These are phyloP conservation scores for Scenedesmus sp. DNA, from an alignment of 163 green algal species.

Conservation along the genomic window DNA sequence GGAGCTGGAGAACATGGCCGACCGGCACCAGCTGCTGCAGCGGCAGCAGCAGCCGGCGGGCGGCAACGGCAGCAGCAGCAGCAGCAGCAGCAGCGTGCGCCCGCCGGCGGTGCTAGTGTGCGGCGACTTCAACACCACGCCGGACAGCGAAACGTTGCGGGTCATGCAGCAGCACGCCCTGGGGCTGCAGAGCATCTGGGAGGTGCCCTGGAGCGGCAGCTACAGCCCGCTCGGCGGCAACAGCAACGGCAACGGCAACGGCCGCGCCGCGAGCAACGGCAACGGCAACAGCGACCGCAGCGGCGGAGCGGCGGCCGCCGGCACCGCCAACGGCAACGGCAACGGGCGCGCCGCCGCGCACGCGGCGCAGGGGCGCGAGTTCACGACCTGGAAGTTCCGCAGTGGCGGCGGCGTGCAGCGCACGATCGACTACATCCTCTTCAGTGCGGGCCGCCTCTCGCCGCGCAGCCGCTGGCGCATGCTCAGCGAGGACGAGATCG, in stretches of 20 bases:
- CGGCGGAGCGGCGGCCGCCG: constrained; percentile 5
- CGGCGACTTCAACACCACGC: constrained; percentile 77
- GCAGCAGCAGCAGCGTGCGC: constrained; percentile 18
- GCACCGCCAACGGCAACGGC: constrained; percentile 9
- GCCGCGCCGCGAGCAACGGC: constrained; percentile 5
- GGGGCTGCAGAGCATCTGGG: constrained; percentile 47
- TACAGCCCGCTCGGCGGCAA: not conserved
- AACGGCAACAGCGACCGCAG: constrained; percentile 24
- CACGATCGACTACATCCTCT: constrained; percentile 83
- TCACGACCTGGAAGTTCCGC: constrained; percentile 83
- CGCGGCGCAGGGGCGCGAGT: constrained; percentile 43
- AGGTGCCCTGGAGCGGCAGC: constrained; percentile 25
- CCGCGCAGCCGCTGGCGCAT: constrained; percentile 61
- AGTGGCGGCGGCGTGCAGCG: constrained; percentile 58
- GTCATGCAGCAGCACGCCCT: constrained; percentile 51
- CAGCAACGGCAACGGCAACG: constrained; percentile 12
- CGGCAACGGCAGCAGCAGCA: constrained; percentile 31
- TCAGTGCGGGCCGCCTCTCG: constrained; percentile 45
- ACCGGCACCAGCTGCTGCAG: constrained; percentile 24
- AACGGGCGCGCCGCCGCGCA: not conserved
- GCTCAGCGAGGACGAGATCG: constrained; percentile 64
- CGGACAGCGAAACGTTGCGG: constrained; percentile 53
- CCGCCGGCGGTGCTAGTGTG: constrained; percentile 61
- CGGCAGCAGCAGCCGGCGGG: not conserved
- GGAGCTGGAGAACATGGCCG: constrained; percentile 1